A percentile compares a stretch with the other conserved stretches of the same genome.
Evolutionary conservation across 495 filamentous ascomycete genomes (phyloP).

Genomic region (Pseudoneurospora amorphoporcata): DNA sequence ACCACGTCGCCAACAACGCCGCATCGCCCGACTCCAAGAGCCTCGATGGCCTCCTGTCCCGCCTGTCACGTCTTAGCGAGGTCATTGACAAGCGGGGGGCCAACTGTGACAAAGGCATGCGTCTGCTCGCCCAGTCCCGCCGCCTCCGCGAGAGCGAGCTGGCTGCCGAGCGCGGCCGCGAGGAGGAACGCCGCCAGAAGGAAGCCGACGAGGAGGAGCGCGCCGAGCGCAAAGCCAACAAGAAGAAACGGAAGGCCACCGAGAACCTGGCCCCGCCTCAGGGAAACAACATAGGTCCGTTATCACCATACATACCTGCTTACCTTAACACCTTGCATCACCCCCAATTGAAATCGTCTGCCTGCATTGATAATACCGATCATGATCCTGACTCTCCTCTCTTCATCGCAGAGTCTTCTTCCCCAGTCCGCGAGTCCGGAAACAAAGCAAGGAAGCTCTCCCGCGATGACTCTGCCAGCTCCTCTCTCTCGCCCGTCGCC

Average conservation of each 20-base stretch:
- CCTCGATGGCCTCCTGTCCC: constrained; percentile 55
- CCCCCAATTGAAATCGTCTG: not conserved
- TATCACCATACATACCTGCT: not conserved
- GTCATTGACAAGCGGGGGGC: constrained; percentile 53
- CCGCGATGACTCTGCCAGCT: constrained; percentile 49
- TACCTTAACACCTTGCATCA: not conserved
- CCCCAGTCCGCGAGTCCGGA: constrained; percentile 30
- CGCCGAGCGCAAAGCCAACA: constrained; percentile 38
- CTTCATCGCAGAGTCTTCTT: constrained; percentile 28
- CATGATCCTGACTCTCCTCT: not conserved
- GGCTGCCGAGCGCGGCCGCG: constrained; percentile 29
- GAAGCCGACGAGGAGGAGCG: constrained; percentile 36
- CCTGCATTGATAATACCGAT: not conserved
- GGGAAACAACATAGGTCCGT: constrained; percentile 51
- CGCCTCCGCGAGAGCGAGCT: constrained; percentile 46
- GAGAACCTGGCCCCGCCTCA: constrained; percentile 48
- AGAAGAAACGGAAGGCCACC: constrained; percentile 48
- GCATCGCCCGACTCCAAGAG: constrained; percentile 65
- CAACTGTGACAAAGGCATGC: constrained; percentile 62
- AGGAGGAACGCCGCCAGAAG: constrained; percentile 28
- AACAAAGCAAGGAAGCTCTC: constrained; percentile 37
- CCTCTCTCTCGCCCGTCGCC: constrained; percentile 51
- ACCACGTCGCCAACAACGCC: constrained; percentile 47
- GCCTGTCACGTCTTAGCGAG: constrained; percentile 54
- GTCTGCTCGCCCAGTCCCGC: constrained; percentile 52